Percentiles rank a stretch among this genome's conserved stretches.
Evolutionary conservation across 169 alveolate genomes (phyloP).

Genomic region (Plasmodium billcollinsi): DNA sequence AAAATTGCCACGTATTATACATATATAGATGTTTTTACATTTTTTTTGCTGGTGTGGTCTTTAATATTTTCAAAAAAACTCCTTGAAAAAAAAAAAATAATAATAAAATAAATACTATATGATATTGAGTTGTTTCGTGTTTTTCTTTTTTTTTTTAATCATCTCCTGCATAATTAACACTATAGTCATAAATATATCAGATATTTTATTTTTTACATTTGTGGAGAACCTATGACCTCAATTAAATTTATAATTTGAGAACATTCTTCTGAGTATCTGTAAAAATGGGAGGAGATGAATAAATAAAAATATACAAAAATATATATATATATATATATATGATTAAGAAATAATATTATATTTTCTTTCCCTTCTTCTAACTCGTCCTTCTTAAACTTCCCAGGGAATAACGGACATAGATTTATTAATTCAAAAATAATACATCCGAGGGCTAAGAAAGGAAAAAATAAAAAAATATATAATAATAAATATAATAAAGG

Average conservation of each 20-base stretch:
- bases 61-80: slow-evolving; percentile 66
- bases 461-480: neutral
- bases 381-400: slow-evolving; percentile 69
- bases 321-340: neutral
- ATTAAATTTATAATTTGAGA: slow-evolving; percentile 72
- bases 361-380: neutral
- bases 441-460: slow-evolving; percentile 56
- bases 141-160: slow-evolving; percentile 1
- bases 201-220: slow-evolving; percentile 20
- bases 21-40: slow-evolving; percentile 18
- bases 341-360: neutral
- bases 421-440: slow-evolving; percentile 69
- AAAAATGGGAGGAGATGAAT: neutral
- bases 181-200: neutral
- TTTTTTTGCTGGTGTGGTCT: slow-evolving; percentile 38
- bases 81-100: slow-evolving; percentile 30
- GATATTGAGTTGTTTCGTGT: too few species aligned
- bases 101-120: neutral
- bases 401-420: slow-evolving; percentile 71
- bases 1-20: neutral
- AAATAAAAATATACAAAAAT: neutral
- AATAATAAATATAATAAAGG: neutral
- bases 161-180: neutral
- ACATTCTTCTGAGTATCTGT: slow-evolving; percentile 72
- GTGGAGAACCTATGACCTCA: slow-evolving; percentile 75